Base-by-base conservation (phyloP, 1,284 basidiomycete genomes). In the Sporisorium exsertum region DNA sequence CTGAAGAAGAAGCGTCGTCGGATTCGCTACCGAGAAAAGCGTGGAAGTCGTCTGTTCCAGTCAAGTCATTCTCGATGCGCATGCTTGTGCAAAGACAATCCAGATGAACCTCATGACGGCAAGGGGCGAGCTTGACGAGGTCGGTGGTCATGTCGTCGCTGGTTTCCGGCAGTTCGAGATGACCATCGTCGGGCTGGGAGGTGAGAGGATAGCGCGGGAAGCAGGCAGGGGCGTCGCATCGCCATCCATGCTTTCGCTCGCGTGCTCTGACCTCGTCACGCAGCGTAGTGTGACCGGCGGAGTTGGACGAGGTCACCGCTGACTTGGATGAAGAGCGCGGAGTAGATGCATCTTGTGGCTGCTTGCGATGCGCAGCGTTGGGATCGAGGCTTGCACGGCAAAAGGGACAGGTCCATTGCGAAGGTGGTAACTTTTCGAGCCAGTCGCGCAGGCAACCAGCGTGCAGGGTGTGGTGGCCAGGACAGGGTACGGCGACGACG, bases 391-490 rank as follows among this genome's bases (percentile, higher is more conserved):
- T 56, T 0, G 66, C 68, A 15, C 84, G 73, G 56, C 84, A 85
- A 24, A 81, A 82, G 9, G 84, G 84, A 47, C 84, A 85, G 0
- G 75, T 77, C 84, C 84, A 85, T 33, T 82, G 70, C 29, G 64
- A 70, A 1, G 83, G 83, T 4, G 78, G 66, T 6, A 66, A 64
- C 24, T 70, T 76, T 1, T 64, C 69, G n/a, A 85, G 71, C 84
- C 84, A 85, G 5, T 76, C 75, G 16, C 61, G 62, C 35, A 85
- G 43, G 58, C 83, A 85, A 2, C 63, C 57, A 1, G 77, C 76
- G 37, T 85, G 84, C 9, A 83, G 57, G 1, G 79, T 82, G 58
- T 85, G 84, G 58, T 80, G 76, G 1, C 84, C 82, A 5, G 43
- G 43, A 53, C 84, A 85, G 22, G 84, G 84, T 2, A 85, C 71